phyloP scores from a whole-genome alignment of 2,329 filamentous ascomycete species.

The Fusarium sp. region DNA sequence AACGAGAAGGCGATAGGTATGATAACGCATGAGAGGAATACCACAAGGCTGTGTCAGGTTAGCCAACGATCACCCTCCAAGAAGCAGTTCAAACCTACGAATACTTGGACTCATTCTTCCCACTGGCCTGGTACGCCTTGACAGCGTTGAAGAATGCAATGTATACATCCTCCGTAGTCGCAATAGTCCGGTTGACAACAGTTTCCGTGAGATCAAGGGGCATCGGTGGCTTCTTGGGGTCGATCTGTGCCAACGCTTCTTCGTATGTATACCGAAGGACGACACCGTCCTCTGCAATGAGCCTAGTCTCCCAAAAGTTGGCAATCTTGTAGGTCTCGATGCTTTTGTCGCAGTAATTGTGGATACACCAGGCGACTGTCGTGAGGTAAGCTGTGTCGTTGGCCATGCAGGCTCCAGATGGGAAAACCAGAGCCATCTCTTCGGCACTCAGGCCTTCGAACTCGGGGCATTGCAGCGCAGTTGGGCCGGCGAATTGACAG shows the following conservation, averaged over 20 bases:
- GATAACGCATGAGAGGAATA: constrained; percentile 34
- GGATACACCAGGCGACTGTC: constrained; percentile 38
- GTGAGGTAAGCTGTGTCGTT: constrained; percentile 34
- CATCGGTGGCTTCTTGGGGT: constrained; percentile 7
- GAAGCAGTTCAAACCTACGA: constrained; percentile 20
- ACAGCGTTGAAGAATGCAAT: constrained; percentile 23
- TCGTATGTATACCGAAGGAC: constrained; percentile 25
- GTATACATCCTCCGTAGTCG: constrained; percentile 11
- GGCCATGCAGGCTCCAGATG: constrained; percentile 30
- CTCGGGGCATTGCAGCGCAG: constrained; percentile 37
- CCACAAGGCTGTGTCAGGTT: constrained; percentile 25
- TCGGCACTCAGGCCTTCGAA: constrained; percentile 30
- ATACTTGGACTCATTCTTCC: constrained; percentile 30
- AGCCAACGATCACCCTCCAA: background rate
- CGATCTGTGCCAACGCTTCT: constrained; percentile 29
- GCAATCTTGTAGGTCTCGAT: constrained; percentile 22
- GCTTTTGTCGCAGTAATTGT: constrained; percentile 2
- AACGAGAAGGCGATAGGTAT: constrained; percentile 38
- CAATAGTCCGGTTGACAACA: constrained; percentile 31
- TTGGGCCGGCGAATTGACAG: constrained; percentile 26
- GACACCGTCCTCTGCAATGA: constrained; percentile 21
- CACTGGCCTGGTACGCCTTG: background rate
- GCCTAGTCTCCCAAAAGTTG: constrained; percentile 26
- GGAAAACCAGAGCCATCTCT: constrained; percentile 19
- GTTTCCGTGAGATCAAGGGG: background rate